Evolutionary conservation across 257 asterid species (phyloP), one percentile per base, ranked within the genome.

Genomic region (Solanum rostratum): DNA sequence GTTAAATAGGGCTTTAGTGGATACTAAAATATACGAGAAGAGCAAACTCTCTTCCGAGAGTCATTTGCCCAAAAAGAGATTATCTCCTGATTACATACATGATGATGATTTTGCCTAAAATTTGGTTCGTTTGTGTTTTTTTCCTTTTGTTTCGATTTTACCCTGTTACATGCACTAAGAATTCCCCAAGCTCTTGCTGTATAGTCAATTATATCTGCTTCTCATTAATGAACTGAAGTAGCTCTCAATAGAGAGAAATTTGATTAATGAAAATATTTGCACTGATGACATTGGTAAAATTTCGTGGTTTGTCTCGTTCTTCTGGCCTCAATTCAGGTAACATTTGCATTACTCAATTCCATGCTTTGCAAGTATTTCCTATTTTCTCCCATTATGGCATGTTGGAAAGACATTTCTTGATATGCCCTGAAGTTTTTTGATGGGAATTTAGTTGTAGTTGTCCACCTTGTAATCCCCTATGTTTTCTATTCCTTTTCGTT

Each of bases 61-160:
- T 84, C 91, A 86, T 68, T 87, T 88, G 73, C 91, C 94, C 83
- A 85, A 87, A 84, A 92, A 89, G 84, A 90, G 88, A 80, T 53
- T 83, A 62, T 88, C 92, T 85, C 90, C 91, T 83, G 85, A 73
- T 76, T 86, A 50, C 86, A 53, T 86, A 62, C 76, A 71, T 69
- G 94, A 93, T 83, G 96, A 93, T 83, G 98, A 96, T 91, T 96
- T 93, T 85, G 90, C 73, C 45, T 94, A 92, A 88, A 83, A 84
- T 15, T 76, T 76, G 14, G 43, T 24, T 52, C 43, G 39, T 45
- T 14, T 43, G 39, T n/a, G 15, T 7, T 22, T 43, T 9, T 45
- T 14, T 16, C 41, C 39, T 14, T 22, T 22, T 14, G 22, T 14
- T 45, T 22, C 14, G 3, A 5, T n/a, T 30, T 39, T 71, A 71